Evolutionary conservation across 1,139 yeast species (phyloP).

Genomic region (Starmera stellimalicola): DNA sequence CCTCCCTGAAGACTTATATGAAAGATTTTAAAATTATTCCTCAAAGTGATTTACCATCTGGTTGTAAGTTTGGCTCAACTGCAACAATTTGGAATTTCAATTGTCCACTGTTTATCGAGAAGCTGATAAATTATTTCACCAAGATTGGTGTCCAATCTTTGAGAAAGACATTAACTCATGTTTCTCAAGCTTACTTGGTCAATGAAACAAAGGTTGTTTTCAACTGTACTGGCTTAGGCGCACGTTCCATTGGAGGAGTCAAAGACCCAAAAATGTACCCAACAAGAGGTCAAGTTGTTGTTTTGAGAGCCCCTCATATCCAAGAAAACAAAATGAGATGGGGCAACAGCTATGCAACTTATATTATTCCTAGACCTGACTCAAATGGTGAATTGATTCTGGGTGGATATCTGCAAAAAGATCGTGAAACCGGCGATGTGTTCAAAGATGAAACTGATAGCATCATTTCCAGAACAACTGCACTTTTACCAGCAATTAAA

Average conservation of each 20-base stretch:
- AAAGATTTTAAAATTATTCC: conserved; percentile 31
- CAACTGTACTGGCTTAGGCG: conserved; percentile 66
- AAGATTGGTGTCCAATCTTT: conserved; percentile 39
- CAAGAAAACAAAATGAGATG: conserved; percentile 39
- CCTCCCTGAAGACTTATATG: conserved; percentile 36
- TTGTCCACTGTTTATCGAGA: conserved; percentile 47
- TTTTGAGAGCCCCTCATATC: conserved; percentile 48
- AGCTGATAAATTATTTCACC: conserved; percentile 33
- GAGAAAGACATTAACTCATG: conserved; percentile 36
- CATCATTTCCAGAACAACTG: conserved; percentile 47
- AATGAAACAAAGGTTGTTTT: conserved; percentile 37
- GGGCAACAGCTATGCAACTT: conserved; percentile 47
- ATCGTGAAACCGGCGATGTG: conserved; percentile 49
- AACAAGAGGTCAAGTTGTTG: conserved; percentile 63
- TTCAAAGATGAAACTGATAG: conserved; percentile 44
- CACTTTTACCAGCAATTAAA: conserved; percentile 42
- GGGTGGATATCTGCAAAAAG: conserved; percentile 59
- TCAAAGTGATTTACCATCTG: conserved; percentile 31
- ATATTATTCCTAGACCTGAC: conserved; percentile 60
- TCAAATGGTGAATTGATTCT: conserved; percentile 52
- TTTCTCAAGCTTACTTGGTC: conserved; percentile 40
- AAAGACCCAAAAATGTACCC: conserved; percentile 47
- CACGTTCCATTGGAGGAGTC: conserved; percentile 47
- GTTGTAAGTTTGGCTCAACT: conserved; percentile 41
- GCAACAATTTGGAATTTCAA: conserved; percentile 60